phyloP scores from a whole-genome alignment of 2,329 filamentous ascomycete species.

The Mycogone perniciosa region DNA sequence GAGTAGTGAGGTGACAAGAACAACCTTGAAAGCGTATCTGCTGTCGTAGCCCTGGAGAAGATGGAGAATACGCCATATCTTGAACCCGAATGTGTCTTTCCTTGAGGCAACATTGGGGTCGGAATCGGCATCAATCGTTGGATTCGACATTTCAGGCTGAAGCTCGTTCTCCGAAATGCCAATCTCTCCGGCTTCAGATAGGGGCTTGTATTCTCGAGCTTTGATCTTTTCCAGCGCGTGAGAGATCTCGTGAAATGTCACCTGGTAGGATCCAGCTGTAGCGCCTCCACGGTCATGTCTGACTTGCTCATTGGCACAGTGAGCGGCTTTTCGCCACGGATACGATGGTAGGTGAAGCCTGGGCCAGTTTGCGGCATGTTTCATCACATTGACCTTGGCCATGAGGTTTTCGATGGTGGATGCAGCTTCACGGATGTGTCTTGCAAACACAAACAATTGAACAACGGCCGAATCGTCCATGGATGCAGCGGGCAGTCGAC shows the following conservation, averaged over 20 bases:
- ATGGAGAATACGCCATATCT: slow-evolving; percentile 44
- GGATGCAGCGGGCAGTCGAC: slow-evolving; percentile 38
- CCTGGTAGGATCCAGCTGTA: slow-evolving; percentile 45
- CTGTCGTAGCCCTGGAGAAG: slow-evolving; percentile 52
- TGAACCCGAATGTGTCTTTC: slow-evolving; percentile 37
- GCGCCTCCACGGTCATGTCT: slow-evolving; percentile 53
- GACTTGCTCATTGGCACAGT: slow-evolving; percentile 50
- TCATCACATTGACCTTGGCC: slow-evolving; percentile 42
- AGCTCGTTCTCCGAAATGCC: slow-evolving; percentile 1
- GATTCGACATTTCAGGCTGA: slow-evolving; percentile 20
- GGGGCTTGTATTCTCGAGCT: slow-evolving; percentile 30
- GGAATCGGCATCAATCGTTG: slow-evolving; percentile 30
- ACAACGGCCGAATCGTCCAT: slow-evolving; percentile 44
- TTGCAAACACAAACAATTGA: slow-evolving; percentile 48
- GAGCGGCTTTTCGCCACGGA: slow-evolving; percentile 45
- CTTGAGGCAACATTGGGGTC: slow-evolving; percentile 28
- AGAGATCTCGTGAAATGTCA: slow-evolving; percentile 39
- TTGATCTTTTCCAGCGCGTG: slow-evolving; percentile 38
- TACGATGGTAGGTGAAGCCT: slow-evolving; percentile 47
- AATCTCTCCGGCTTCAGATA: slow-evolving; percentile 21
- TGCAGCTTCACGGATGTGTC: slow-evolving; percentile 48
- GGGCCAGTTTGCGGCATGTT: slow-evolving; percentile 33
- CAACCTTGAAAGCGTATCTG: slow-evolving; percentile 51
- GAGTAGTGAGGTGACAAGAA: slow-evolving; percentile 43
- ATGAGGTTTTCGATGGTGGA: slow-evolving; percentile 41